Conservation (phyloP, 1,284 basidiomycete species). For the Xerocomus tenax region DNA sequence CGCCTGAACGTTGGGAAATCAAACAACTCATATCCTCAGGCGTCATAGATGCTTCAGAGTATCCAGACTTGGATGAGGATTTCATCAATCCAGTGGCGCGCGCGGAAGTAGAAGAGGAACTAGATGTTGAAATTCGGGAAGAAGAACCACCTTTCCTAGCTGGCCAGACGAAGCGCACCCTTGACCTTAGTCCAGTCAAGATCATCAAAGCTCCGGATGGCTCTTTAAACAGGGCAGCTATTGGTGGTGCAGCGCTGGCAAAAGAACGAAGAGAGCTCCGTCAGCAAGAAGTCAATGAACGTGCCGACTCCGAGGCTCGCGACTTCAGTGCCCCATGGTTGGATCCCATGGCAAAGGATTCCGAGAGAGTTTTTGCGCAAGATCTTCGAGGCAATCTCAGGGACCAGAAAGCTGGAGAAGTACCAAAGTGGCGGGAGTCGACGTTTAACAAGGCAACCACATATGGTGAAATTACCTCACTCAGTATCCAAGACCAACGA, state of each 20-base stretch:
- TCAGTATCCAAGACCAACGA: constrained; percentile 92
- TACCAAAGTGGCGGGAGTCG: constrained; percentile 86
- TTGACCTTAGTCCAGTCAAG: constrained; percentile 95
- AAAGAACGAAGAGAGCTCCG: constrained; percentile 92
- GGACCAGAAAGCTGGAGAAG: constrained; percentile 75
- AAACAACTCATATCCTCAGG: constrained; percentile 98
- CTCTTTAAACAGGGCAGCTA: constrained; percentile 89
- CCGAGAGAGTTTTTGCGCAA: constrained; percentile 87
- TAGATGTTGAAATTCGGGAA: constrained; percentile 95
- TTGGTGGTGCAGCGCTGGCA: constrained; percentile 86
- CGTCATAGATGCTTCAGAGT: constrained; percentile 85
- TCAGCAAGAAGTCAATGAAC: constrained; percentile 90
- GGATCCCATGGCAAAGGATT: constrained; percentile 90
- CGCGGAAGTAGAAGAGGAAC: constrained; percentile 86
- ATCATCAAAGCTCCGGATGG: constrained; percentile 93
- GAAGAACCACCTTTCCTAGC: constrained; percentile 95
- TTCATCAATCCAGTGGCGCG: constrained; percentile 69
- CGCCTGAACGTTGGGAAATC: constrained; percentile 98
- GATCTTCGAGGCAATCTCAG: constrained; percentile 80
- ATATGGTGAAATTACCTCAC: constrained; percentile 83
- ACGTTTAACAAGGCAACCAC: constrained; percentile 96
- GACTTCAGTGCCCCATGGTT: constrained; percentile 95
- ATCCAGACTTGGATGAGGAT: constrained; percentile 93
- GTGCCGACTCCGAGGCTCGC: constrained; percentile 86
- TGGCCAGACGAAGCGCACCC: constrained; percentile 90